These are phyloP conservation scores for Taxillus chinensis DNA, from an alignment of 164 flowering plant species.

Conservation along the genomic window DNA sequence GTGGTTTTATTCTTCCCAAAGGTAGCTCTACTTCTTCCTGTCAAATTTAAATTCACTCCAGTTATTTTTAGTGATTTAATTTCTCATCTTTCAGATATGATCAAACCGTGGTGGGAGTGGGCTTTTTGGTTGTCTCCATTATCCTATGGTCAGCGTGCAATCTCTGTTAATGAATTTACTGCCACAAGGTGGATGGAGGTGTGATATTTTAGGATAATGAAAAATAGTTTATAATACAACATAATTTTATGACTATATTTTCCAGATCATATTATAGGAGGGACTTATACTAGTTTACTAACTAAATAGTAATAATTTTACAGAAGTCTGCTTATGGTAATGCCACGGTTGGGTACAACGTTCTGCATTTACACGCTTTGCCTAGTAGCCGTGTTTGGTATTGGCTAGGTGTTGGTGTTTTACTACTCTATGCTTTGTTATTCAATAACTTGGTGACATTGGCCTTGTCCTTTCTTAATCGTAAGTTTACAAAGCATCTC, in stretches of 20 bases:
- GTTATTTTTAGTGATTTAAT: background rate
- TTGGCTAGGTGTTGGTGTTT: constrained; percentile 70
- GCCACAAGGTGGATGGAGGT: constrained; percentile 84
- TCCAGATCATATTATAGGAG: no score
- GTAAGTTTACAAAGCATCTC: constrained; percentile 30
- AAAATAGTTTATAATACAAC: background rate
- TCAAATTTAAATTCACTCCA: background rate
- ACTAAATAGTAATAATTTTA: constrained; percentile 6
- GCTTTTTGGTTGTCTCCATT: constrained; percentile 85
- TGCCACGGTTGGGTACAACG: constrained; percentile 40
- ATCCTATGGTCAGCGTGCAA: constrained; percentile 69
- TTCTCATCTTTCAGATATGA: constrained; percentile 29
- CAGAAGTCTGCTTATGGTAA: constrained; percentile 41
- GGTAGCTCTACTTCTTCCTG: constrained; percentile 25
- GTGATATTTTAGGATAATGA: constrained; percentile 7
- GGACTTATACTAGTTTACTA: background rate
- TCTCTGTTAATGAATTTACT: constrained; percentile 75
- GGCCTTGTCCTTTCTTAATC: constrained; percentile 60
- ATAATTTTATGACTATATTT: no score
- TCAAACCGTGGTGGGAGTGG: constrained; percentile 86
- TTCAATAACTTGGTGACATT: constrained; percentile 54
- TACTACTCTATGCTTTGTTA: constrained; percentile 40
- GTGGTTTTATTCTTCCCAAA: constrained; percentile 83
- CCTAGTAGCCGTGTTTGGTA: constrained; percentile 56
- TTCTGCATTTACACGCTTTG: constrained; percentile 43